A percentile compares a stretch with the other conserved stretches of the same genome.
Conservation (phyloP, 129 eudicot genomes). For the Flaveria brownii region DNA sequence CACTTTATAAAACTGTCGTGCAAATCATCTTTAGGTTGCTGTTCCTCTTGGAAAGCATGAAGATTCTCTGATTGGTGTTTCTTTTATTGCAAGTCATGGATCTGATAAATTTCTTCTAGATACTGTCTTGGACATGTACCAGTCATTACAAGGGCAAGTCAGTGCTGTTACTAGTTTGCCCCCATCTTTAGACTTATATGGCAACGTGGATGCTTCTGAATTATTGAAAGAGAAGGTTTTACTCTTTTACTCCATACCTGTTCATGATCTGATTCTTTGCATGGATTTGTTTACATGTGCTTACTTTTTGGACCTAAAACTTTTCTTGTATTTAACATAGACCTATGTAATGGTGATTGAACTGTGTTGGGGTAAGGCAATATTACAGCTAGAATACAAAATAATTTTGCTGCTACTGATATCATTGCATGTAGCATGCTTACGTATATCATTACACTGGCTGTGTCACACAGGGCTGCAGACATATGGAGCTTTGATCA, state of each 20-base stretch:
- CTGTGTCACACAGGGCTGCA: constrained; percentile 4
- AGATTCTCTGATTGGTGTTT: constrained; percentile 63
- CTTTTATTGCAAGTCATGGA: constrained; percentile 81
- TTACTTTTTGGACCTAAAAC: not conserved
- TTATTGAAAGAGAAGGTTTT: constrained; percentile 82
- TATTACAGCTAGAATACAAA: not conserved
- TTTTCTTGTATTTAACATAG: constrained; percentile 1
- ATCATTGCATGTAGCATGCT: not conserved
- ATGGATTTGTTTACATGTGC: not conserved
- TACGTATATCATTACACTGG: constrained; percentile 10
- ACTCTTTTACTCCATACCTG: not conserved
- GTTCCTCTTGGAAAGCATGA: constrained; percentile 80
- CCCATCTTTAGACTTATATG: constrained; percentile 60
- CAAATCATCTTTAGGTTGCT: constrained; percentile 49
- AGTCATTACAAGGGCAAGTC: constrained; percentile 75
- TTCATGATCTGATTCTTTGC: not conserved
- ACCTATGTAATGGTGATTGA: constrained; percentile 17
- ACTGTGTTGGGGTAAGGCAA: not conserved
- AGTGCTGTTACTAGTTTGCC: constrained; percentile 46
- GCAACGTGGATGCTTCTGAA: constrained; percentile 81
- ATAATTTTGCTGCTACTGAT: not conserved
- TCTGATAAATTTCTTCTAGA: constrained; percentile 87
- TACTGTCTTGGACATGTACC: constrained; percentile 77
- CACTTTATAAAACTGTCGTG: not conserved
- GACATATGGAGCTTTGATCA: not conserved